Evolutionary conservation across 192 early-diverging fungal species (phyloP).

Genomic region (Podochytrium sp.): DNA sequence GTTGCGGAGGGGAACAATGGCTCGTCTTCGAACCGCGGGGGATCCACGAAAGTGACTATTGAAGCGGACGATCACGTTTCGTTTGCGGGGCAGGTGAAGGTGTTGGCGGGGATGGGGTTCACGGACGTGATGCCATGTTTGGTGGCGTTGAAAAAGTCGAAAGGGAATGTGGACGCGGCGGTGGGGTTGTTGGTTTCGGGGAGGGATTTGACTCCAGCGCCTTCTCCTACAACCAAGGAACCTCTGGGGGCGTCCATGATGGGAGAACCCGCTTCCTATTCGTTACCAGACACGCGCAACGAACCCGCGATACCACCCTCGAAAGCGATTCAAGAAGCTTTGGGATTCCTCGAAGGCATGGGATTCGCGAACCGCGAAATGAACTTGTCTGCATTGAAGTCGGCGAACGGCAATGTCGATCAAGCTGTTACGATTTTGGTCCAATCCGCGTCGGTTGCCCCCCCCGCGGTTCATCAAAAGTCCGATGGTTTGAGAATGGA

Average conservation of each 20-base stretch:
- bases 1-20: neutral
- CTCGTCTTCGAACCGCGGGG: neutral
- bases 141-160: slow-evolving; percentile 68
- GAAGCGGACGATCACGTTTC: slow-evolving; percentile 30
- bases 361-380: slow-evolving; percentile 73
- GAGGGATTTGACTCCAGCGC: neutral
- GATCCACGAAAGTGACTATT: neutral
- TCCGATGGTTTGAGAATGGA: neutral
- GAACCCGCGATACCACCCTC: neutral
- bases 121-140: slow-evolving; percentile 67
- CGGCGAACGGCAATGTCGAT: slow-evolving; percentile 76
- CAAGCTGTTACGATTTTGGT: slow-evolving; percentile 69
- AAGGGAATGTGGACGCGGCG: slow-evolving; percentile 76
- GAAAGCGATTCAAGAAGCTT: slow-evolving; percentile 22
- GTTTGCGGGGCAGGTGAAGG: slow-evolving; percentile 38
- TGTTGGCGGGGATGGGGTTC: slow-evolving; percentile 82
- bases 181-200: slow-evolving; percentile 58
- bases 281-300: neutral
- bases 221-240: neutral
- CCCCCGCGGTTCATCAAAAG: neutral
- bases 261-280: neutral
- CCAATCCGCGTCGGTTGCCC: no score
- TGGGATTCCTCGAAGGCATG: slow-evolving; percentile 63
- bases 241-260: neutral
- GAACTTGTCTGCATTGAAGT: slow-evolving; percentile 71